Conservation (phyloP, 768 basidiomycete genomes). For the Tylopilus sp. region DNA sequence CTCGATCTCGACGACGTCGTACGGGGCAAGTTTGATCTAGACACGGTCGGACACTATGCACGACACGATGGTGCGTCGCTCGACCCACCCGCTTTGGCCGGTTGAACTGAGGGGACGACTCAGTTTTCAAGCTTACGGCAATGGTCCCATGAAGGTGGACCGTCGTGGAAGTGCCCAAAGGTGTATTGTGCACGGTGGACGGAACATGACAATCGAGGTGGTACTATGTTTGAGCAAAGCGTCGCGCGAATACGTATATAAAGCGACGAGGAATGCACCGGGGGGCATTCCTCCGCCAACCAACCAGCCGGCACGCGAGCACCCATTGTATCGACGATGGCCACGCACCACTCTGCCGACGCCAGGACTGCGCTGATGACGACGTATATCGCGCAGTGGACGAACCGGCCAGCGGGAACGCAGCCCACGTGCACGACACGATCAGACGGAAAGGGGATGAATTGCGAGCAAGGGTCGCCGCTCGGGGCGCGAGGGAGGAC, state of each 20-base stretch:
- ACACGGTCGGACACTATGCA: constrained; percentile 60
- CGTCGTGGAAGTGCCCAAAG: not conserved
- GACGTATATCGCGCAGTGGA: constrained; percentile 24
- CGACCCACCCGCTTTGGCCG: not conserved
- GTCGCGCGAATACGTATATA: constrained; percentile 24
- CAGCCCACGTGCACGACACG: not conserved
- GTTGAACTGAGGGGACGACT: constrained; percentile 5
- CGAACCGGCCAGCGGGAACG: constrained; percentile 19
- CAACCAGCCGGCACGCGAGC: not conserved
- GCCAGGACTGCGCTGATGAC: constrained; percentile 33
- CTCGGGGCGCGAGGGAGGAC: constrained; percentile 26
- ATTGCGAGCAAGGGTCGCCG: not conserved
- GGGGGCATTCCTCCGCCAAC: not conserved
- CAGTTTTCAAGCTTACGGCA: constrained; percentile 29
- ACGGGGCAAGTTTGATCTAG: constrained; percentile 60
- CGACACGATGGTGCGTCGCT: constrained; percentile 48
- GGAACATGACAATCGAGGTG: constrained; percentile 11
- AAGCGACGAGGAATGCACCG: constrained; percentile 3
- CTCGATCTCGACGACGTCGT: constrained; percentile 56
- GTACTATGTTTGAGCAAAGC: constrained; percentile 21
- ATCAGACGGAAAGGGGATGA: not conserved
- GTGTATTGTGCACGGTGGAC: not conserved
- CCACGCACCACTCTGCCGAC: constrained; percentile 31
- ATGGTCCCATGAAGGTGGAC: not conserved
- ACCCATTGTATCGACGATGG: constrained; percentile 5